phyloP scores from a whole-genome alignment of 345 rosid species.

The Hirschfeldia incana region DNA sequence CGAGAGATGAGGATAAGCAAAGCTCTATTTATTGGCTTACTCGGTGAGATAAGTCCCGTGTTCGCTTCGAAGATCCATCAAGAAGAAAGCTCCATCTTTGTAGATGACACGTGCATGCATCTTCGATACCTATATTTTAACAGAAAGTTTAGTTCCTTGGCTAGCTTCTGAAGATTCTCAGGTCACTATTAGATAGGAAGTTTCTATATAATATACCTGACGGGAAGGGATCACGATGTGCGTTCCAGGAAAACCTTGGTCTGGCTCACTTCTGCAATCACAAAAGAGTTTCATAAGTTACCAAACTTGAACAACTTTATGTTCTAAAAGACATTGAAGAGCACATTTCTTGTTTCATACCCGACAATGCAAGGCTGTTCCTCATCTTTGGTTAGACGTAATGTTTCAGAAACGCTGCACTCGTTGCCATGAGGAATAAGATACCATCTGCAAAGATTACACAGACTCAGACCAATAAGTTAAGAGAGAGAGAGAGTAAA shows the following conservation, averaged over 20 bases:
- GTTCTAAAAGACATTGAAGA: background rate
- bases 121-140: conserved; percentile 55
- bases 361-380: conserved; percentile 61
- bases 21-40: conserved; percentile 58
- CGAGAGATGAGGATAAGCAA: background rate
- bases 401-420: conserved; percentile 46
- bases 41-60: conserved; percentile 71
- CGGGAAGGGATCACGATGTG: conserved; percentile 59
- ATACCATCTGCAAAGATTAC: conserved; percentile 59
- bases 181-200: background rate
- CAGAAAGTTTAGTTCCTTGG: background rate
- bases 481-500: background rate
- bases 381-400: conserved; percentile 59
- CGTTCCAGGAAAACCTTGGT: conserved; percentile 52
- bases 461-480: conserved; percentile 1
- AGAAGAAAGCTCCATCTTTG: conserved; percentile 70
- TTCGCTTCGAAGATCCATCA: conserved; percentile 69
- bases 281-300: background rate
- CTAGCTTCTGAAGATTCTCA: conserved; percentile 1
- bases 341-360: conserved; percentile 35
- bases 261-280: conserved; percentile 59
- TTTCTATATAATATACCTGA: conserved; percentile 50
- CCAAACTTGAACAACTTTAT: background rate
- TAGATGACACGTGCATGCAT: conserved; percentile 73
- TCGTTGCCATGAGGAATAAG: conserved; percentile 57